A percentile compares a stretch with the other conserved stretches of the same genome.
phyloP scores from a whole-genome alignment of 257 asterid genomes.

The Capsicum pubescens region DNA sequence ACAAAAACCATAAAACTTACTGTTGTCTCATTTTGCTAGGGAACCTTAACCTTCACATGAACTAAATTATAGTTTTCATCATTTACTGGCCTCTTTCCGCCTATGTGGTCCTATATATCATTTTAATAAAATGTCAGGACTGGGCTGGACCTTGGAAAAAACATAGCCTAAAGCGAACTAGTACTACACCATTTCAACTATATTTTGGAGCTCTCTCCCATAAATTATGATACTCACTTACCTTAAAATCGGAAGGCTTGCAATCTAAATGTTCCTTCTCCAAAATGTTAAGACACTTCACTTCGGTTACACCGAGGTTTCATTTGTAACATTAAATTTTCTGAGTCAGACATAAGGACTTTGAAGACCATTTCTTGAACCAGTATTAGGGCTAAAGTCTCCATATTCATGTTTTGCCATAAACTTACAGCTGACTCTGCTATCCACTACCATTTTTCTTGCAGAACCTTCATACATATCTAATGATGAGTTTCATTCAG shows the following conservation, averaged over 20 bases:
- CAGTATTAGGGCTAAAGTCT: conserved; percentile 40
- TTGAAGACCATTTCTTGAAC: conserved; percentile 40
- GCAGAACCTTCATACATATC: conserved; percentile 52
- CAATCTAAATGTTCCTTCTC: conserved; percentile 44
- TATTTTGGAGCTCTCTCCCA: conserved; percentile 44
- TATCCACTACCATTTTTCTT: conserved; percentile 36
- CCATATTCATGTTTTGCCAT: conserved; percentile 44
- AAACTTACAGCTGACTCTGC: conserved; percentile 48
- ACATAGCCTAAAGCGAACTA: background rate
- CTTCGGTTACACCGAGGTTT: conserved; percentile 37
- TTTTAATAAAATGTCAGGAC: conserved; percentile 36
- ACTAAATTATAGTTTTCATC: conserved; percentile 46
- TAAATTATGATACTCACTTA: conserved; percentile 36
- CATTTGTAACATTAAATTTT: conserved; percentile 36
- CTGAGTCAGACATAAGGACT: conserved; percentile 33
- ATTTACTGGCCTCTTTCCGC: conserved; percentile 39
- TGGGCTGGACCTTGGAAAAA: conserved; percentile 23
- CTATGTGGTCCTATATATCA: conserved; percentile 48
- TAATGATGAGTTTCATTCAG: conserved; percentile 47
- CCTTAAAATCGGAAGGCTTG: conserved; percentile 44
- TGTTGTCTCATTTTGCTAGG: conserved; percentile 39
- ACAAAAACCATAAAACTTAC: conserved; percentile 40
- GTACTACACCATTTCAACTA: conserved; percentile 46
- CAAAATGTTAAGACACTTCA: conserved; percentile 39
- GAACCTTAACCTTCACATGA: conserved; percentile 41